Evolutionary conservation across 2,329 filamentous ascomycete species (phyloP), one percentile per base, ranked within the genome.

Genomic region (Botryotinia calthae): DNA sequence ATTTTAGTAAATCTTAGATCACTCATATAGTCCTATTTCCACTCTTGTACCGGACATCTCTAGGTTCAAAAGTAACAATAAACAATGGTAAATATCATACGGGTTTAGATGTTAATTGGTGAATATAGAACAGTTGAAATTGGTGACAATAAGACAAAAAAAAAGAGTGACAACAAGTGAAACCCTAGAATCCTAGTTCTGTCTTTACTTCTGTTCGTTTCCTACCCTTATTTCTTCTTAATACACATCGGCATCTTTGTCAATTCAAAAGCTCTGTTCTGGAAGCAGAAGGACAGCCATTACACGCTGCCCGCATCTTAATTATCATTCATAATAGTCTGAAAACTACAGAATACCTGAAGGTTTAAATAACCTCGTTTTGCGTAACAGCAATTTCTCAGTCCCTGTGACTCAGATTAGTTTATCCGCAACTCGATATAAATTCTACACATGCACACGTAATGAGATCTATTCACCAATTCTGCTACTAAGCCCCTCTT

Each of bases 71-170:
- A 54, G 16, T n/a, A 4, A 16, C n/a, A 56, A 56, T 16, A 18
- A 56, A 56, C n/a, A 56, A 56, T 1, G 2, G n/a, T 10, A 18
- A 18, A 16, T 1, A 56, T 18, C 16, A 56, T 14, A 28, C 16
- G 0, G 16, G 16, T 3, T 8, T 4, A 4, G n/a, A 28, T 31
- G 2, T 2, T 0, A 14, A 9, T 1, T 4, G 16, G 7, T 28
- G 51, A 18, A 28, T 18, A 56, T 31, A 56, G 14, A 56, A 28
- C 2, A 56, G 14, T 8, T 28, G n/a, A 31, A 8, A 28, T 8
- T 18, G 18, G 16, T 28, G n/a, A 54, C 51, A 18, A 54, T 9
- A 18, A 18, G 34, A 54, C 1, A 7, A 54, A 54, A 14, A 28
- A 44, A 18, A 1, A 18, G 0, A 28, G 28, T 28, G n/a, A 31